These are phyloP conservation scores for Trichoderma guizhouense DNA, from an alignment of 2,329 filamentous ascomycete species.

Conservation along the genomic window DNA sequence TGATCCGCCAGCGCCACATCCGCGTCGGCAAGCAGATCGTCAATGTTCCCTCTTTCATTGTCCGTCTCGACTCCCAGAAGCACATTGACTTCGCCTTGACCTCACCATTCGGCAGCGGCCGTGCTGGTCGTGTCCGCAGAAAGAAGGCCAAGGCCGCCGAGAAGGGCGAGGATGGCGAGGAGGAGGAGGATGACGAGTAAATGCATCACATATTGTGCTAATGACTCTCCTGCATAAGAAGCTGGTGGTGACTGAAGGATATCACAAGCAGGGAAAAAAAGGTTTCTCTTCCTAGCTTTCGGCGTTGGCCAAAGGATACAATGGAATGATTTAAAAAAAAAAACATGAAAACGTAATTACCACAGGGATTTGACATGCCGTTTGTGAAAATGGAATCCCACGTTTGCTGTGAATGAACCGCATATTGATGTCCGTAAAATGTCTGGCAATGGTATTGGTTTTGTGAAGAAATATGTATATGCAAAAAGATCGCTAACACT, in stretches of 20 bases:
- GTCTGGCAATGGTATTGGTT: background rate
- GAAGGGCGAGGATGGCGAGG: slow-evolving; percentile 74
- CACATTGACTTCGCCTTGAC: slow-evolving; percentile 99
- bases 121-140: slow-evolving; percentile 95
- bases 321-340: slow-evolving; percentile 37
- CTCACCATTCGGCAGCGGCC: slow-evolving; percentile 96
- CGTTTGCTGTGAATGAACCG: background rate
- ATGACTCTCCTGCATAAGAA: slow-evolving; percentile 30
- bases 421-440: background rate
- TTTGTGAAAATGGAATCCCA: background rate
- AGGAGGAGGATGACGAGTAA: slow-evolving; percentile 81
- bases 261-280: slow-evolving; percentile 36
- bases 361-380: background rate
- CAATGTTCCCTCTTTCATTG: slow-evolving; percentile 99
- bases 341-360: slow-evolving; percentile 10
- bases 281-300: slow-evolving; percentile 46
- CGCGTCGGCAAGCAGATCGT: slow-evolving; percentile 99
- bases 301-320: slow-evolving; percentile 51
- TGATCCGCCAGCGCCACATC: slow-evolving; percentile 99
- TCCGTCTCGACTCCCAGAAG: slow-evolving; percentile 99
- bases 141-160: slow-evolving; percentile 99
- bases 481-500: background rate
- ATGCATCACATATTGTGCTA: slow-evolving; percentile 36
- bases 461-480: background rate
- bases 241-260: slow-evolving; percentile 31